Conservation (phyloP, 805 yeast species). For the Candida glaebosa region DNA sequence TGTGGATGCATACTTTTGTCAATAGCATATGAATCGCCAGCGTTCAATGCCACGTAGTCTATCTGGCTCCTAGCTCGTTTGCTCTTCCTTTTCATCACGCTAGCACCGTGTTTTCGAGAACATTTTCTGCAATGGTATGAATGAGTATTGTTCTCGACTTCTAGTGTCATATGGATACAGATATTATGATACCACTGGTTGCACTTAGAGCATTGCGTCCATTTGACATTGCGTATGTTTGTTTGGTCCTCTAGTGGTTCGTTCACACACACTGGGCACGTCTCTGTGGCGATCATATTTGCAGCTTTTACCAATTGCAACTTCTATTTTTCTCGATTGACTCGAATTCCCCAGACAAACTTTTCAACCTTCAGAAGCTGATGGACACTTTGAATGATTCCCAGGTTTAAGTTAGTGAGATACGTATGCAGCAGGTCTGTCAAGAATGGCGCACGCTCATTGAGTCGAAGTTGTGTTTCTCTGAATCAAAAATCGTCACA, state of each 20-base stretch:
- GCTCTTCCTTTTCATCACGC: conserved; percentile 49
- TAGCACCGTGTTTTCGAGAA: conserved; percentile 43
- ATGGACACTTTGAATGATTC: too few species aligned
- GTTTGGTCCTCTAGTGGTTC: conserved; percentile 13
- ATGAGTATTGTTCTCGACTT: conserved; percentile 32
- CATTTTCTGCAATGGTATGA: conserved; percentile 58
- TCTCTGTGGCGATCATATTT: conserved; percentile 13
- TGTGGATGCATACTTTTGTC: conserved; percentile 53
- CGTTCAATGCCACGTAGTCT: conserved; percentile 77
- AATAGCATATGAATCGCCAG: conserved; percentile 57
- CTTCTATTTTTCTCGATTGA: background rate
- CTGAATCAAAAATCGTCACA: conserved; percentile 11
- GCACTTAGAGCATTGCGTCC: conserved; percentile 61
- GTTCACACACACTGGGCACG: conserved; percentile 20
- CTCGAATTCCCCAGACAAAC: background rate
- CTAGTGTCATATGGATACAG: conserved; percentile 40
- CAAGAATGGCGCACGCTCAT: background rate
- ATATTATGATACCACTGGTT: conserved; percentile 51
- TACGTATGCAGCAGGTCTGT: background rate
- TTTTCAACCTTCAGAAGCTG: too few species aligned
- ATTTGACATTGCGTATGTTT: conserved; percentile 16
- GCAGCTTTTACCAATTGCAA: background rate
- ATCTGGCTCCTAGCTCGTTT: conserved; percentile 50
- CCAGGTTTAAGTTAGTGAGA: background rate
- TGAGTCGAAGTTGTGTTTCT: background rate